Percentiles rank a stretch among this genome's conserved stretches.
These are phyloP conservation scores for Phytophthora rubi DNA, from an alignment of 352 stramenopile species.

Conservation along the genomic window DNA sequence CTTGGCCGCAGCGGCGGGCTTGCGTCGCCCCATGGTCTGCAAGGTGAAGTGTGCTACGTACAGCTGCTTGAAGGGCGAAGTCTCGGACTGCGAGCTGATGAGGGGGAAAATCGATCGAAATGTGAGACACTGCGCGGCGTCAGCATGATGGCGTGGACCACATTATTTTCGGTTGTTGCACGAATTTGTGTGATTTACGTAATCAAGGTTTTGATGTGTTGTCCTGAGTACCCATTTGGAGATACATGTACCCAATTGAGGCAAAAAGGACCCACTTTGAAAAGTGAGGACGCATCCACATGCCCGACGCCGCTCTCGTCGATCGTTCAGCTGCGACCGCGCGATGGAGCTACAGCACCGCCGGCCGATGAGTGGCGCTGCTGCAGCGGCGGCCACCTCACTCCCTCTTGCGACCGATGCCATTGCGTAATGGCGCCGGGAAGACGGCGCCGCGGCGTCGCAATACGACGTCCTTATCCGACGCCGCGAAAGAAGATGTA, in stretches of 20 bases:
- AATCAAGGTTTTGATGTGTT: too few species aligned
- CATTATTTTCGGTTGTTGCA: not conserved
- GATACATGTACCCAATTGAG: not conserved
- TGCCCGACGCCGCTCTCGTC: not conserved
- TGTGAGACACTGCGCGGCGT: constrained; percentile 19
- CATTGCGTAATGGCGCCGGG: constrained; percentile 15
- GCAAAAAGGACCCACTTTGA: too few species aligned
- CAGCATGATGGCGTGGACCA: not conserved
- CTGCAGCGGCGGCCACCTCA: too few species aligned
- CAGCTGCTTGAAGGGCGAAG: constrained; percentile 31
- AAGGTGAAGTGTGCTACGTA: constrained; percentile 12
- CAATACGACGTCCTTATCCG: not conserved
- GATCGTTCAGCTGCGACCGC: not conserved
- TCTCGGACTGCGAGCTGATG: not conserved
- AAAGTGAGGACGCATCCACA: too few species aligned
- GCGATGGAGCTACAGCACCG: constrained; percentile 7
- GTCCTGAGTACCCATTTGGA: not conserved
- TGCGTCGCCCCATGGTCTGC: constrained; percentile 38
- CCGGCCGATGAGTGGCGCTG: not conserved
- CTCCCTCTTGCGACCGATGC: not conserved
- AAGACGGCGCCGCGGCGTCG: constrained; percentile 2
- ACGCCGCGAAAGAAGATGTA: constrained; percentile 13
- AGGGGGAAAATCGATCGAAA: constrained; percentile 9
- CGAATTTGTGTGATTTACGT: too few species aligned
- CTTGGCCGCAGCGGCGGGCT: constrained; percentile 21